These are phyloP conservation scores for Volvox africanus DNA, from an alignment of 139 green algal species.

Conservation along the genomic window DNA sequence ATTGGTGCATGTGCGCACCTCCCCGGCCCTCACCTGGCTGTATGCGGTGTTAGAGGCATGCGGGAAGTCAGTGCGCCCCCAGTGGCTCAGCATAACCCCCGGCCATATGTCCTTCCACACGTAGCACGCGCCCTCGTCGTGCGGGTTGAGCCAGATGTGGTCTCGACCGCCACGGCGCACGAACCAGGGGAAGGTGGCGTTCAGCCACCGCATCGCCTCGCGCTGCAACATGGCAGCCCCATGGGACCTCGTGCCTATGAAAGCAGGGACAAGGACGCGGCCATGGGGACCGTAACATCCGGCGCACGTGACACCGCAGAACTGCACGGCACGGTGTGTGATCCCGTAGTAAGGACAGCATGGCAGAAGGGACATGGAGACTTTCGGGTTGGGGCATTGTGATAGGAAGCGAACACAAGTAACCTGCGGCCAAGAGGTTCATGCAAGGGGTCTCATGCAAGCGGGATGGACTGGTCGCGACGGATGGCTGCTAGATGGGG, in stretches of 20 bases:
- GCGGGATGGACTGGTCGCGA: too few relatives aligned
- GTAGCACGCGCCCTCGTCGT: constrained; percentile 72
- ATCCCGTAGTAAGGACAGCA: too few relatives aligned
- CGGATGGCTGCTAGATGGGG: too few relatives aligned
- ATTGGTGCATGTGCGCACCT: neutral
- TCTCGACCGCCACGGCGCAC: constrained; percentile 60
- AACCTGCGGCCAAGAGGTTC: too few relatives aligned
- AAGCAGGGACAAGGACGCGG: neutral
- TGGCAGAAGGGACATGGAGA: too few relatives aligned
- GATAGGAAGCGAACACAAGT: too few relatives aligned
- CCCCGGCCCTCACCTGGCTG: neutral
- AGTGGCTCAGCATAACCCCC: constrained; percentile 67
- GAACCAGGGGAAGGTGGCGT: constrained; percentile 45
- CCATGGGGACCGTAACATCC: too few relatives aligned
- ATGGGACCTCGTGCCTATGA: constrained; percentile 8
- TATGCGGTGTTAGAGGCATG: constrained; percentile 48
- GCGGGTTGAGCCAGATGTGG: constrained; percentile 77
- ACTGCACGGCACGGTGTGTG: too few relatives aligned
- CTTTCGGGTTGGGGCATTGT: too few relatives aligned
- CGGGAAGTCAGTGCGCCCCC: constrained; percentile 56
- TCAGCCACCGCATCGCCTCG: constrained; percentile 42
- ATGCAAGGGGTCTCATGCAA: too few relatives aligned
- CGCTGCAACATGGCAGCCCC: constrained; percentile 48
- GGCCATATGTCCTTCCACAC: constrained; percentile 50
- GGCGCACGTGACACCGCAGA: too few relatives aligned